Percentiles rank a stretch among this genome's conserved stretches.
Evolutionary conservation across 2,329 filamentous ascomycete genomes (phyloP).

Genomic region (Diaporthe caulivora): DNA sequence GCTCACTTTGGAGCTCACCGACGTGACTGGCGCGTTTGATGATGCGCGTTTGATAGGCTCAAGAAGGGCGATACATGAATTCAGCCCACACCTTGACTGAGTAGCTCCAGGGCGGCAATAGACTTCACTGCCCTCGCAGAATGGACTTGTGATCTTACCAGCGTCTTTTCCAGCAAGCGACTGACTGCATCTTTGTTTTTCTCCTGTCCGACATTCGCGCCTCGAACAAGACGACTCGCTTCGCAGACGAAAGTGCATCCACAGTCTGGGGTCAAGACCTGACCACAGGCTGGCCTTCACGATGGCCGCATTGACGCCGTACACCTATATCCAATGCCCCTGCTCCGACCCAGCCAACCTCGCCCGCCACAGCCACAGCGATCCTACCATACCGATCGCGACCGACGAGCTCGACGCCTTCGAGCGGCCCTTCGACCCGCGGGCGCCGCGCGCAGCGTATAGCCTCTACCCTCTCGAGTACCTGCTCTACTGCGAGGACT

Average conservation of each 20-base stretch:
- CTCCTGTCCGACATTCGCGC: background rate
- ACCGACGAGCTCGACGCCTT: conserved; percentile 70
- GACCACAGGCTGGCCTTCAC: background rate
- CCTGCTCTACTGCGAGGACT: conserved; percentile 96
- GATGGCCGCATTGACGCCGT: conserved; percentile 68
- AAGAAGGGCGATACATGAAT: background rate
- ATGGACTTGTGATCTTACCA: background rate
- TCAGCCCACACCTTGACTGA: background rate
- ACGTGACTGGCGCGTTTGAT: background rate
- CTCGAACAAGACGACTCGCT: background rate
- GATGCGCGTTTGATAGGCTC: background rate
- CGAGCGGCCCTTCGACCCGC: conserved; percentile 87
- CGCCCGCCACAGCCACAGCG: conserved; percentile 46
- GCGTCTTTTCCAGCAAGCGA: background rate
- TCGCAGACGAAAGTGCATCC: background rate
- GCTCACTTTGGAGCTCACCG: conserved; percentile 2
- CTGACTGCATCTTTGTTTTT: no score
- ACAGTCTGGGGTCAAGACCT: no score
- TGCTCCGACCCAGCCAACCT: conserved; percentile 64
- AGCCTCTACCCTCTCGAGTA: conserved; percentile 94
- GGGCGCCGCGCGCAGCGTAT: conserved; percentile 86
- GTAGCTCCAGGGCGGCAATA: background rate
- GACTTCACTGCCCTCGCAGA: background rate
- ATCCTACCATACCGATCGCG: conserved; percentile 35
- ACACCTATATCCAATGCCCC: conserved; percentile 76